These are phyloP conservation scores for Eucalyptus sp. DNA, from an alignment of 345 rosid species.

Conservation along the genomic window DNA sequence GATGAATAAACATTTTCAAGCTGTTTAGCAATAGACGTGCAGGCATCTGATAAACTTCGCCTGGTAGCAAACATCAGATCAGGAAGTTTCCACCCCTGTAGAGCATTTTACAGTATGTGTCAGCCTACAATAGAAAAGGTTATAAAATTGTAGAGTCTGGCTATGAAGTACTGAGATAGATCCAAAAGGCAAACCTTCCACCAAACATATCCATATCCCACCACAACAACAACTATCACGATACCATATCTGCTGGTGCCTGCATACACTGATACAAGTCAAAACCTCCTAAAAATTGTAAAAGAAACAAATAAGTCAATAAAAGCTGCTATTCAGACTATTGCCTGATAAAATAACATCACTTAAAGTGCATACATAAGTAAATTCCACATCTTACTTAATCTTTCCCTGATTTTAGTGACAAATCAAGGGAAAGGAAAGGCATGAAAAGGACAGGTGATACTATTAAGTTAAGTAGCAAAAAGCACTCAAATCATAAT, in stretches of 20 bases:
- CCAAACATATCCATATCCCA: conserved; percentile 72
- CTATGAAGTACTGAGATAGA: not conserved
- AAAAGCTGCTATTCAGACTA: not conserved
- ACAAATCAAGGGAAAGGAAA: not conserved
- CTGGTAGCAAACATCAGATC: conserved; percentile 94
- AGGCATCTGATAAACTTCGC: conserved; percentile 80
- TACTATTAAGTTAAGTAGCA: not conserved
- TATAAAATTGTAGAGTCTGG: not conserved
- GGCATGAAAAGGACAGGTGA: not conserved
- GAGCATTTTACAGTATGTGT: not conserved
- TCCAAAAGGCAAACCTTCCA: conserved; percentile 46
- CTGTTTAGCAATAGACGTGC: conserved; percentile 56
- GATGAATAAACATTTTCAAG: conserved; percentile 70
- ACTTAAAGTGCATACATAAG: not conserved
- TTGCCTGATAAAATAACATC: not conserved
- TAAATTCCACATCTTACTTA: not conserved
- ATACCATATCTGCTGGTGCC: conserved; percentile 42
- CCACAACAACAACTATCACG: conserved; percentile 33
- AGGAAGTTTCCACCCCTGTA: conserved; percentile 91
- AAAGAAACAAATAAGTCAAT: not conserved
- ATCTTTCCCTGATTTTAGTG: not conserved
- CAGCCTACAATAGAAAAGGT: not conserved
- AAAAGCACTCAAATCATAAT: not conserved
- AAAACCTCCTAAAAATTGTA: not conserved
- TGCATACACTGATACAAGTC: conserved; percentile 4